Percentiles rank a stretch among this genome's conserved stretches.
phyloP scores from a whole-genome alignment of 2,329 filamentous ascomycete genomes.

The Penicillium sp. region DNA sequence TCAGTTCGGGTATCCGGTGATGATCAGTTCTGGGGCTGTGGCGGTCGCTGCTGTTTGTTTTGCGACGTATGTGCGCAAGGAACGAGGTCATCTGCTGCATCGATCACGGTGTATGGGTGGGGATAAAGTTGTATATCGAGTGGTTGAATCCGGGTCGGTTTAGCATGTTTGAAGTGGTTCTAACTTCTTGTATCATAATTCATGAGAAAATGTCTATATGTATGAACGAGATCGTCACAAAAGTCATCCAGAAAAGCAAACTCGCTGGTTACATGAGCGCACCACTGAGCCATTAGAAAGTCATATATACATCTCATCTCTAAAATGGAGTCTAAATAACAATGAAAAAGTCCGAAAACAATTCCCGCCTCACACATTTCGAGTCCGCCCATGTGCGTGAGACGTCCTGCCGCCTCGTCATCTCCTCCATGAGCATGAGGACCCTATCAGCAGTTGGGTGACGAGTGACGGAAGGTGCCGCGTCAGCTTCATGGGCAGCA shows the following conservation, averaged over 20 bases:
- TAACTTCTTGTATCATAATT: not conserved
- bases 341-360: conserved; percentile 36
- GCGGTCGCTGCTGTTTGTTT: conserved; percentile 42
- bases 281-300: not conserved
- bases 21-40: conserved; percentile 52
- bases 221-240: not conserved
- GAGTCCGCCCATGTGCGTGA: conserved; percentile 38
- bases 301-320: conserved; percentile 1
- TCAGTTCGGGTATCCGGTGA: conserved; percentile 63
- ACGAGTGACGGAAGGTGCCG: conserved; percentile 11
- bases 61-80: conserved; percentile 55
- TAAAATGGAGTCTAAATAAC: conserved; percentile 24
- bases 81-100: conserved; percentile 62
- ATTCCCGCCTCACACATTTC: conserved; percentile 32
- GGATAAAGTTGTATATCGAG: conserved; percentile 13
- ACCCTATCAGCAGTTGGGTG: conserved; percentile 35
- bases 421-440: conserved; percentile 33
- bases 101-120: conserved; percentile 20
- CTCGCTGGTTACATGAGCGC: not conserved
- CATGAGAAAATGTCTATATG: not conserved
- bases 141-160: not conserved
- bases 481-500: conserved; percentile 9
- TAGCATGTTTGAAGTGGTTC: not conserved
- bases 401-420: conserved; percentile 35
- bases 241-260: not conserved